Percentiles rank a stretch among this genome's conserved stretches.
These are phyloP conservation scores for Lipomyces yamanashiensis DNA, from an alignment of 805 yeast species.

Conservation along the genomic window DNA sequence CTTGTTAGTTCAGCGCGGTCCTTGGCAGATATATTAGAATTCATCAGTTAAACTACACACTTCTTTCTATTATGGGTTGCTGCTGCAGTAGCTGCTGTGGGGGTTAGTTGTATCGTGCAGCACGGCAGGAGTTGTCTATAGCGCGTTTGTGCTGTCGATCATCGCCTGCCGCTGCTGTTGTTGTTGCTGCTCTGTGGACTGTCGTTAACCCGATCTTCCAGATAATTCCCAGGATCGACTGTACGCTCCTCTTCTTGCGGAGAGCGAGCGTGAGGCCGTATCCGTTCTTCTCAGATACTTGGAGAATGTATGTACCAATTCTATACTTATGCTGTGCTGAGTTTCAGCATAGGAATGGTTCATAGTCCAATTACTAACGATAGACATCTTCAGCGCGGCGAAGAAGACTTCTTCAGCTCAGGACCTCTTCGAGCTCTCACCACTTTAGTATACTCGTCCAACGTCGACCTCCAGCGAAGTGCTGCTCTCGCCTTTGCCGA, in stretches of 20 bases:
- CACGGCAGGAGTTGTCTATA: not conserved
- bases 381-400: constrained; percentile 53
- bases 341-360: not conserved
- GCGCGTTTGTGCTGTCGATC: not conserved
- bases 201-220: not conserved
- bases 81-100: constrained; percentile 38
- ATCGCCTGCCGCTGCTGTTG: not conserved
- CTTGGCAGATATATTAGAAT: not conserved
- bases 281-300: constrained; percentile 84
- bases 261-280: constrained; percentile 95
- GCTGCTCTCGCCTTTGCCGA: constrained; percentile 99
- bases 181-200: not conserved
- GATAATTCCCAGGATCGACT: constrained; percentile 49
- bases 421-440: constrained; percentile 85
- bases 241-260: constrained; percentile 84
- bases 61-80: constrained; percentile 26
- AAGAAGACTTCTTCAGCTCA: constrained; percentile 84
- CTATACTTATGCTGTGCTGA: not conserved
- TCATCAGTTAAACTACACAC: not conserved
- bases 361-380: not conserved
- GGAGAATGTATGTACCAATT: constrained; percentile 59
- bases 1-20: not conserved
- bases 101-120: constrained; percentile 11
- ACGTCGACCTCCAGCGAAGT: constrained; percentile 90
- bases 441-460: constrained; percentile 92